Percentiles rank a stretch among this genome's conserved stretches.
phyloP scores from a whole-genome alignment of 495 filamentous ascomycete species.

The Penicillium waksmanii region DNA sequence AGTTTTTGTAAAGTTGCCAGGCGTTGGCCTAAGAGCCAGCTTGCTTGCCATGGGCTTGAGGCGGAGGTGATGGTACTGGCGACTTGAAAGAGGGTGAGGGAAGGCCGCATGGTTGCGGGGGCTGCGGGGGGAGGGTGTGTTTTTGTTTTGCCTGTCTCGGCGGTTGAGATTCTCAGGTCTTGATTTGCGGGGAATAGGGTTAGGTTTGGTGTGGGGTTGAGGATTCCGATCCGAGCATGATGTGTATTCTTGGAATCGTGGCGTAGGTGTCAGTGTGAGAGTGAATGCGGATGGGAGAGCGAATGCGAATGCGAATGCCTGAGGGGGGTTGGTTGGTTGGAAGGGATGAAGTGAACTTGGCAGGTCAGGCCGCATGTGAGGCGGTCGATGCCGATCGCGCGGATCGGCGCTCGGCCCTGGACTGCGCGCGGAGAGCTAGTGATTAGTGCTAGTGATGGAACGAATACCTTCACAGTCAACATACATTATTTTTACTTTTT shows the following conservation, averaged over 20 bases:
- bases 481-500: too few relatives aligned
- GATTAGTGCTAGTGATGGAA: too few relatives aligned
- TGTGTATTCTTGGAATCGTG: neutral
- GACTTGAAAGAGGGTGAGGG: neutral
- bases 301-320: neutral
- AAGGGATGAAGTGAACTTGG: neutral
- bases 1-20: constrained; percentile 50
- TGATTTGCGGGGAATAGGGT: neutral
- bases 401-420: neutral
- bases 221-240: neutral
- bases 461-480: too few relatives aligned
- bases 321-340: neutral
- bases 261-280: neutral
- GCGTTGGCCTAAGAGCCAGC: constrained; percentile 49
- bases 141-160: neutral
- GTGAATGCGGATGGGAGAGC: neutral
- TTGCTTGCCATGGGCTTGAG: neutral
- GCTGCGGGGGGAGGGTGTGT: neutral
- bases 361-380: neutral
- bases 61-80: neutral
- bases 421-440: constrained; percentile 4
- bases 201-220: neutral
- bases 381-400: constrained; percentile 12
- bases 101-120: neutral
- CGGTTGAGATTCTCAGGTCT: neutral